phyloP scores from a whole-genome alignment of 495 filamentous ascomycete genomes.

The Hamigera avellanea region DNA sequence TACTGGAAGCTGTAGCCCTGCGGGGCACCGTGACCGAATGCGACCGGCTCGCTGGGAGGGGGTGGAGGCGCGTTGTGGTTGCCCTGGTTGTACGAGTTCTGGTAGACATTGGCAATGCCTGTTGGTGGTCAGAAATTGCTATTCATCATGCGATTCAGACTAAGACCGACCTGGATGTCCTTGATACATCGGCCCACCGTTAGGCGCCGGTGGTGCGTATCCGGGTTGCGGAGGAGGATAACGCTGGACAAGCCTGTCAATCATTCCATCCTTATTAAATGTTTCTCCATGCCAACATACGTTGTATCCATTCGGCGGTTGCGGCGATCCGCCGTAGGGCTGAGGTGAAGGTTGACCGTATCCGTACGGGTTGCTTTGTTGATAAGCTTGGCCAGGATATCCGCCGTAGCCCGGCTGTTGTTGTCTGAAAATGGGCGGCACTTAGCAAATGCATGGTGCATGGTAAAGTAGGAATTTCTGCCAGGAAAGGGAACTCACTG shows the following conservation, averaged over 20 bases:
- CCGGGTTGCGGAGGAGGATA: constrained; percentile 15
- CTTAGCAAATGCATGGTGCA: background rate
- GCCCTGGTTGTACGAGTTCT: constrained; percentile 23
- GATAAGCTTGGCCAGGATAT: constrained; percentile 37
- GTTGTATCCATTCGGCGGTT: constrained; percentile 32
- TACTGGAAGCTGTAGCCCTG: constrained; percentile 77
- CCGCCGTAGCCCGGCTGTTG: constrained; percentile 29
- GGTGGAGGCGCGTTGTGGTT: constrained; percentile 23
- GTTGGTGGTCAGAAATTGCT: background rate
- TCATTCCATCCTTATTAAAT: background rate
- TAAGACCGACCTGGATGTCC: constrained; percentile 23
- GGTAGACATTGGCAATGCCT: constrained; percentile 7
- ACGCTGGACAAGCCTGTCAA: constrained; percentile 2
- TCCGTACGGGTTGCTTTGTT: constrained; percentile 34
- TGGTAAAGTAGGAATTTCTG: constrained; percentile 2
- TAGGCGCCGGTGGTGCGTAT: constrained; percentile 20
- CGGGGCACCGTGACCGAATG: constrained; percentile 71
- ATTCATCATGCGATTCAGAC: background rate
- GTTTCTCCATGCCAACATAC: constrained; percentile 12
- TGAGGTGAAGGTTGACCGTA: constrained; percentile 32
- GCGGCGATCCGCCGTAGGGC: constrained; percentile 23
- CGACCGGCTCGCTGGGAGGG: constrained; percentile 31
- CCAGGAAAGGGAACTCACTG: constrained; percentile 13
- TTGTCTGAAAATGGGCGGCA: constrained; percentile 12
- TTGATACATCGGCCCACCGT: constrained; percentile 24